A percentile compares a stretch with the other conserved stretches of the same genome.
These are phyloP conservation scores for Ceratobasidium sp. DNA, from an alignment of 1,284 basidiomycete species.

Conservation along the genomic window DNA sequence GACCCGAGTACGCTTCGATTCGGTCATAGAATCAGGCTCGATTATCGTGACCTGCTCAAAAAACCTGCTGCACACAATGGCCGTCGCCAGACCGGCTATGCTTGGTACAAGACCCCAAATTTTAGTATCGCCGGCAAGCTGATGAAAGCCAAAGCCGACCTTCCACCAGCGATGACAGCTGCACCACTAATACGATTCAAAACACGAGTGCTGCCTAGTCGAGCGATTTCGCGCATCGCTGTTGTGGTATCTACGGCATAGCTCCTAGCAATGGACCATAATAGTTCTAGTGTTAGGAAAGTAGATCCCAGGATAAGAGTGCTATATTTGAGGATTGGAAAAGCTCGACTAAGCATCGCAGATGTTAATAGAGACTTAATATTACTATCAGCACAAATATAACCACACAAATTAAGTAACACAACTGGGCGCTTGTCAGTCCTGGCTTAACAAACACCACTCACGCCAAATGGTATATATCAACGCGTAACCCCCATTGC, in stretches of 20 bases:
- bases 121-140: neutral
- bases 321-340: neutral
- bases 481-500: neutral
- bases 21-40: constrained; percentile 32
- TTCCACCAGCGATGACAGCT: constrained; percentile 33
- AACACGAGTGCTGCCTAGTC: neutral
- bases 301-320: neutral
- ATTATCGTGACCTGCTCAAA: constrained; percentile 30
- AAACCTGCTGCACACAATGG: constrained; percentile 24
- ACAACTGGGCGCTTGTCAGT: neutral
- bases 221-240: neutral
- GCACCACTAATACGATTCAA: neutral
- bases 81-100: constrained; percentile 28
- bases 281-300: neutral
- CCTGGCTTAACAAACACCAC: neutral
- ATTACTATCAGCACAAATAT: neutral
- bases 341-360: neutral
- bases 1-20: constrained; percentile 28
- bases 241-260: constrained; percentile 11
- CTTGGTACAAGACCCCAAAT: neutral
- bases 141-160: neutral
- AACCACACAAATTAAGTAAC: neutral
- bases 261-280: neutral
- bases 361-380: neutral
- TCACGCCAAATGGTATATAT: neutral